Conservation (phyloP, 2,329 filamentous ascomycete species). For the Aureobasidium musti region DNA sequence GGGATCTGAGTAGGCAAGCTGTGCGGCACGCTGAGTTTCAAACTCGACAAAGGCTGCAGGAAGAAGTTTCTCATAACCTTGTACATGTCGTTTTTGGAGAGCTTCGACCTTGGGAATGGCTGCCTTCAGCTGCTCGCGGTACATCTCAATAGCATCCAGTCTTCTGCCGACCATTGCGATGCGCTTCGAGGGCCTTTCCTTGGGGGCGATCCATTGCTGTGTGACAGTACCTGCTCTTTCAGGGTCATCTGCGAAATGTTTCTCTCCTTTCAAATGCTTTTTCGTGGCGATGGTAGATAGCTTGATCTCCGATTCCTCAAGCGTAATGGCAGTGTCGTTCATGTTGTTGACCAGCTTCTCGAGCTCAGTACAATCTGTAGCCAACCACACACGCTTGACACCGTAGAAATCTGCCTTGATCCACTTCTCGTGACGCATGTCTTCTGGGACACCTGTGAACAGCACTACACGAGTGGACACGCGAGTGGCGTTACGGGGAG, state of each 20-base stretch:
- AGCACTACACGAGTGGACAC: constrained; percentile 51
- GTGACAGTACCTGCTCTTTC: constrained; percentile 53
- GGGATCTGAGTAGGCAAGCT: constrained; percentile 68
- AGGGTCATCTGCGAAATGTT: constrained; percentile 32
- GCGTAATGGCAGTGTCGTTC: constrained; percentile 47
- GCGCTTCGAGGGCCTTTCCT: constrained; percentile 59
- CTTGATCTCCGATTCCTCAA: constrained; percentile 50
- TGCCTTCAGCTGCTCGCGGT: constrained; percentile 70
- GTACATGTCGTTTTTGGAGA: constrained; percentile 62
- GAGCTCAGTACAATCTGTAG: constrained; percentile 49
- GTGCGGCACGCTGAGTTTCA: constrained; percentile 74
- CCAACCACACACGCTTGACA: constrained; percentile 50
- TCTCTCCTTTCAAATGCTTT: constrained; percentile 35
- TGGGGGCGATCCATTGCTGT: constrained; percentile 63
- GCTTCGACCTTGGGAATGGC: constrained; percentile 68
- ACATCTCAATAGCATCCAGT: constrained; percentile 89
- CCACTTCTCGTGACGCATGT: constrained; percentile 43
- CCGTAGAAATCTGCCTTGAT: constrained; percentile 44
- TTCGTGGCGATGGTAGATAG: constrained; percentile 43
- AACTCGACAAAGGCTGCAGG: constrained; percentile 89
- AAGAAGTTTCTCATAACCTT: constrained; percentile 65
- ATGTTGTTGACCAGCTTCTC: constrained; percentile 48
- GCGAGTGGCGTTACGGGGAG: constrained; percentile 47
- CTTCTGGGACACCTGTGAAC: constrained; percentile 50
- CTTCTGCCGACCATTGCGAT: constrained; percentile 74